phyloP scores from a whole-genome alignment of 306 rosid species.

The Ochetophila trinervis region DNA sequence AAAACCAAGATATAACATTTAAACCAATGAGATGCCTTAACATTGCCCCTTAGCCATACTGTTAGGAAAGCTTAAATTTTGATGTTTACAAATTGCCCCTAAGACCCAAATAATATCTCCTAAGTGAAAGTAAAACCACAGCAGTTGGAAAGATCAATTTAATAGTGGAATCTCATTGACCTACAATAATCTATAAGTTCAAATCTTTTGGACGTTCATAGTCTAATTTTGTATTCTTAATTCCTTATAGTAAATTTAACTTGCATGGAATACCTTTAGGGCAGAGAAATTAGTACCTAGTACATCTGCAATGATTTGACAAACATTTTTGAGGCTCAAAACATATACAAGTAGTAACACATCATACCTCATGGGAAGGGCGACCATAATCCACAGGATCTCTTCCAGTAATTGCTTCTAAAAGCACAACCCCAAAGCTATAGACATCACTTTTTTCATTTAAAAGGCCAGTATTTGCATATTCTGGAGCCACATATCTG shows the following conservation, averaged over 20 bases:
- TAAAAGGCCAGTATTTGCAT: conserved; percentile 86
- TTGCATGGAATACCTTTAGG: background rate
- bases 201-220: background rate
- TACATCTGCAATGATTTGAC: background rate
- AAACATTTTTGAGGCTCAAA: background rate
- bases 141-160: conserved; percentile 8
- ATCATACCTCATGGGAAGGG: conserved; percentile 66
- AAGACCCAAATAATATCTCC: background rate
- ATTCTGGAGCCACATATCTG: conserved; percentile 94
- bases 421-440: conserved; percentile 85
- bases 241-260: conserved; percentile 15
- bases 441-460: conserved; percentile 93
- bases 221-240: conserved; percentile 4
- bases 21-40: too few relatives aligned
- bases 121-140: background rate
- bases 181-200: conserved; percentile 16
- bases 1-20: too few relatives aligned
- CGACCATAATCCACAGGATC: conserved; percentile 92
- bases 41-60: too few relatives aligned
- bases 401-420: conserved; percentile 87
- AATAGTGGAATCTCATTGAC: conserved; percentile 6
- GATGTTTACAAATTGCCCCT: background rate
- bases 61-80: too few relatives aligned
- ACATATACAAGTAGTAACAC: background rate
- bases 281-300: too few relatives aligned